Percentiles rank a stretch among this genome's conserved stretches.
Evolutionary conservation across 2,329 filamentous ascomycete species (phyloP).

Genomic region (Verticillium alfalfae): DNA sequence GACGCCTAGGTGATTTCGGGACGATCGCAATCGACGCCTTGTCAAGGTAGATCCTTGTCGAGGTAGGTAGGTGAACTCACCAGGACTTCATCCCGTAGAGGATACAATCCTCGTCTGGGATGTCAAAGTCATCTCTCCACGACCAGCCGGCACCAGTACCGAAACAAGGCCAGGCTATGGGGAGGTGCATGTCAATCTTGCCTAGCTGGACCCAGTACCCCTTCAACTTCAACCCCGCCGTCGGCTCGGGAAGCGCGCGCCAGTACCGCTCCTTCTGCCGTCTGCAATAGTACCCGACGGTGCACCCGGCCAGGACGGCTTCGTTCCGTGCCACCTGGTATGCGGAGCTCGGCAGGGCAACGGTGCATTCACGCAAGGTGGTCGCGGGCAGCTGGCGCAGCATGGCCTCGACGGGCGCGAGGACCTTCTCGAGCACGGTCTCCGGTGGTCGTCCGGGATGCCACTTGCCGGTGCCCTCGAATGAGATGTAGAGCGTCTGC

Average conservation of each 20-base stretch:
- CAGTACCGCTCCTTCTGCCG: slow-evolving; percentile 15
- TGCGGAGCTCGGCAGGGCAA: slow-evolving; percentile 16
- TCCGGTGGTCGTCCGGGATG: neutral
- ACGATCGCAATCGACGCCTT: too few species aligned
- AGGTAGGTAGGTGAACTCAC: too few species aligned
- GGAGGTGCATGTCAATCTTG: slow-evolving; percentile 9
- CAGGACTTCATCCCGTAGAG: neutral
- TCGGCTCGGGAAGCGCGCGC: slow-evolving; percentile 9
- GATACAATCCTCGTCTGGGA: neutral
- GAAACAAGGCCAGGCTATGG: neutral
- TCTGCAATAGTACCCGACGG: slow-evolving; percentile 10
- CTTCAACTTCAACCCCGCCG: slow-evolving; percentile 2
- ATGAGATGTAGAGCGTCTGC: neutral
- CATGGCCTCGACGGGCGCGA: slow-evolving; percentile 13
- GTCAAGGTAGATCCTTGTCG: too few species aligned
- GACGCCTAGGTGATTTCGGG: neutral
- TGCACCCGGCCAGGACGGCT: slow-evolving; percentile 5
- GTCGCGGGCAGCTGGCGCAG: slow-evolving; percentile 10
- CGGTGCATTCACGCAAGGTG: slow-evolving; percentile 11
- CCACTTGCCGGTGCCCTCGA: neutral
- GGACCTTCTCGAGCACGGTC: slow-evolving; percentile 7
- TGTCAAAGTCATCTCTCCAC: neutral
- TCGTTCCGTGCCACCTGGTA: slow-evolving; percentile 11
- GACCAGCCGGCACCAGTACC: neutral
- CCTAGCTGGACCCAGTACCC: slow-evolving; percentile 22